Evolutionary conservation across 805 yeast genomes (phyloP), one percentile per base, ranked within the genome.

Genomic region (Yarrowia porcina): DNA sequence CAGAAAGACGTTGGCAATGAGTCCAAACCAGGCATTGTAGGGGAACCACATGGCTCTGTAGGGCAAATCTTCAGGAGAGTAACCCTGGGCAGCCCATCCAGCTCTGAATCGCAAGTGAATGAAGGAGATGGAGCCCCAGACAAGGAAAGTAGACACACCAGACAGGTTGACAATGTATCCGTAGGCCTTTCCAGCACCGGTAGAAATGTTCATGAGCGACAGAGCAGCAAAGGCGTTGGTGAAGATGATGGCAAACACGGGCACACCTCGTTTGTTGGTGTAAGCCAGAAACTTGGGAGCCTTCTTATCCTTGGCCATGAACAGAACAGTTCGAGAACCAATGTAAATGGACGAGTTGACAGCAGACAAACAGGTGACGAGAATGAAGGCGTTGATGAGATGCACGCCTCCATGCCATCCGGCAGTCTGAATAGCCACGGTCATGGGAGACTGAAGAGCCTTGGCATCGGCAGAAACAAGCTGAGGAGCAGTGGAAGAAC

Each of bases 261-360:
- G 91, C n/a, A 84, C 83, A 64, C 91, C 92, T 52, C 77, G 74
- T 63, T 76, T 79, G 68, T 81, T 80, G 32, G 83, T 82, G 66
- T 75, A 78, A 2, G 77, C 77, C 64, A 87, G 77, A 63, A 83
- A 69, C 69, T 75, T 74, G 42, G 89, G 90, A 0, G 88, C 89
- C 64, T 79, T 77, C 1, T 85, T 83, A 63, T 81, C 84, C 65
- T 80, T 76, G 5, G 90, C 85, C 79, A 87, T 79, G 62, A 82
- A 83, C 66, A 86, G 82, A 13, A 87, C 76, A 0, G 90, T 81
- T 71, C 92, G 78, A 2, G 89, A 83, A 11, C 88, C 89, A 71
- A 87, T 80, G 72, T 83, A 87, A 60, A 87, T 83, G 35, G 88
- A 82, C 42, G 88, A 80, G 74, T 87, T 87, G 69, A 86, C 83